Conservation (phyloP, 1,139 yeast genomes). For the Meyerozyma elateridarum region DNA sequence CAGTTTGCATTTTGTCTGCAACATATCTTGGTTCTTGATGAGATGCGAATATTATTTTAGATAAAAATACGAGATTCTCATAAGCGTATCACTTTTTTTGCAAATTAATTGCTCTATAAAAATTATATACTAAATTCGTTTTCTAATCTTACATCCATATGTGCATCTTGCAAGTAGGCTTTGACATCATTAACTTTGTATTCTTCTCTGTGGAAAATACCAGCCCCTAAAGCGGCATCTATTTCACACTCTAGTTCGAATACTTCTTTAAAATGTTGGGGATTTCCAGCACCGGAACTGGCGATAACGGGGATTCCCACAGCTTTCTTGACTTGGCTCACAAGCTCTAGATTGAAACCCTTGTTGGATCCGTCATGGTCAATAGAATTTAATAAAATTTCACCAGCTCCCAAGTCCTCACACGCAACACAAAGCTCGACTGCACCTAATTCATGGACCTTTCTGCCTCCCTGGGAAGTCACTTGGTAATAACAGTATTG, state of each 20-base stretch:
- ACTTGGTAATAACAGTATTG: conserved; percentile 89
- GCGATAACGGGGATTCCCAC: conserved; percentile 93
- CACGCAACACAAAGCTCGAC: conserved; percentile 83
- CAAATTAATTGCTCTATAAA: too few relatives aligned
- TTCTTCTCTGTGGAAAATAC: conserved; percentile 94
- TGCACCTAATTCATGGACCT: conserved; percentile 84
- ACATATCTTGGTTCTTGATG: too few relatives aligned
- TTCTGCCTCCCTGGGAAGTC: conserved; percentile 94
- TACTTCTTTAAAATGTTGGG: conserved; percentile 83
- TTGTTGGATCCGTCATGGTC: conserved; percentile 95
- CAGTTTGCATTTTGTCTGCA: too few relatives aligned
- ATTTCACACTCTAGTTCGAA: conserved; percentile 68
- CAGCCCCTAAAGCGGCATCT: conserved; percentile 98
- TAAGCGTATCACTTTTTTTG: too few relatives aligned
- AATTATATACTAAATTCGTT: conserved; percentile 21
- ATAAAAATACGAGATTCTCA: too few relatives aligned
- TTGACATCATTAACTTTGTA: conserved; percentile 85
- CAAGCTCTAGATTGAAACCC: conserved; percentile 84
- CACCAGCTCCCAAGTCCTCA: conserved; percentile 96
- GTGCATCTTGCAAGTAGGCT: conserved; percentile 44
- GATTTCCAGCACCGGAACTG: conserved; percentile 94
- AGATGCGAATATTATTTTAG: too few relatives aligned
- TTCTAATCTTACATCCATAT: conserved; percentile 37
- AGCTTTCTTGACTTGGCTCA: conserved; percentile 67
- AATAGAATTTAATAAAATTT: conserved; percentile 83